A percentile compares a stretch with the other conserved stretches of the same genome.
phyloP scores from a whole-genome alignment of 768 basidiomycete genomes.

The Boletellus emodensis region DNA sequence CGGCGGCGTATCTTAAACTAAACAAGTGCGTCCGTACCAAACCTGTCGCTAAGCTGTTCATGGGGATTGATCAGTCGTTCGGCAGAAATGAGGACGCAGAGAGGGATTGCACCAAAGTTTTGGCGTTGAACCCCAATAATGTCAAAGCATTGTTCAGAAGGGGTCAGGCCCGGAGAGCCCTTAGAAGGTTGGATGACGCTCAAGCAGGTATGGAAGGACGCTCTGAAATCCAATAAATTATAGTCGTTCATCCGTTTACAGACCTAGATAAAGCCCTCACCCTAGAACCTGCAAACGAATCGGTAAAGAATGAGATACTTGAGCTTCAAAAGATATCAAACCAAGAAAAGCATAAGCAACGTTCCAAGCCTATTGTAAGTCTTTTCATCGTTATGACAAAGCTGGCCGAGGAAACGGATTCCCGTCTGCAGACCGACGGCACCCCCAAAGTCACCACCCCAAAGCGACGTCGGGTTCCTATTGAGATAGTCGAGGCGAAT shows the following conservation, averaged over 20 bases:
- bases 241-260: conserved; percentile 26
- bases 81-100: conserved; percentile 74
- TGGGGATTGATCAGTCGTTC: conserved; percentile 1
- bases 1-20: conserved; percentile 90
- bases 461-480: conserved; percentile 60
- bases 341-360: conserved; percentile 28
- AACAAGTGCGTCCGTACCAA: conserved; percentile 69
- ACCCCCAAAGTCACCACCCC: conserved; percentile 13
- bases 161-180: conserved; percentile 62
- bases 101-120: conserved; percentile 68
- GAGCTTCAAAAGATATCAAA: conserved; percentile 43
- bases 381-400: background rate
- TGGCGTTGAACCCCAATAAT: conserved; percentile 53
- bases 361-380: conserved; percentile 32
- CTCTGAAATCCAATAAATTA: background rate
- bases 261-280: conserved; percentile 58
- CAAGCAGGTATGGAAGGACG: conserved; percentile 43
- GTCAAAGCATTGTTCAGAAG: conserved; percentile 80
- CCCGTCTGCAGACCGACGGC: conserved; percentile 10
- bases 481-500: conserved; percentile 49
- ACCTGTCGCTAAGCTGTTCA: background rate
- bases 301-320: conserved; percentile 59
- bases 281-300: conserved; percentile 61
- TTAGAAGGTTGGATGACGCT: conserved; percentile 56
- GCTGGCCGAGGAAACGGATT: background rate